phyloP scores from a whole-genome alignment of 2,329 filamentous ascomycete genomes.

The Didymella pinodella region DNA sequence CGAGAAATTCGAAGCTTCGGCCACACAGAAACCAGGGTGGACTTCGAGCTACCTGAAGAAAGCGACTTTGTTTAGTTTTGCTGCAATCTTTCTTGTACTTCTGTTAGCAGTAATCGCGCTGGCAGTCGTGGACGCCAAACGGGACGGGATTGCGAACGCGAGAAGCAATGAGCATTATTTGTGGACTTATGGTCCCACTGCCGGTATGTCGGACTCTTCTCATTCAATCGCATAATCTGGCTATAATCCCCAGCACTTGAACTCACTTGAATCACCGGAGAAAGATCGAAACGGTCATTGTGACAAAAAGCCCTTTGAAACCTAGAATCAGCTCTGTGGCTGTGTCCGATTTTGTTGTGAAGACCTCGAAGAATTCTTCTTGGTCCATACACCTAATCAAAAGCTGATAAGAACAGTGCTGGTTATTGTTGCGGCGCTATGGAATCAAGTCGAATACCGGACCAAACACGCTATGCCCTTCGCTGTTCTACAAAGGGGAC shows the following conservation, averaged over 20 bases:
- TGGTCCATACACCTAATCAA: too few species aligned
- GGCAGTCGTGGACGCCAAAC: background rate
- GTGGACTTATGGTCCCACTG: background rate
- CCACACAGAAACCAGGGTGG: background rate
- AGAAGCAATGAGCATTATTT: background rate
- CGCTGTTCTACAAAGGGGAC: background rate
- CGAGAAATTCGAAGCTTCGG: background rate
- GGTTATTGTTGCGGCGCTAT: background rate
- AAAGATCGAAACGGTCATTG: too few species aligned
- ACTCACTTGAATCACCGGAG: too few species aligned
- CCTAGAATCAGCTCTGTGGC: too few species aligned
- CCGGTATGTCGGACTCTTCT: background rate
- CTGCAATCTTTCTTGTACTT: background rate
- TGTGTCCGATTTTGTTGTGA: too few species aligned
- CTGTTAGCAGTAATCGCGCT: background rate
- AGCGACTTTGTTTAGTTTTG: background rate
- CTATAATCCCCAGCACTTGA: too few species aligned
- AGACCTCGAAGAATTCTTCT: too few species aligned
- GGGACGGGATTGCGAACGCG: background rate
- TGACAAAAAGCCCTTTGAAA: too few species aligned
- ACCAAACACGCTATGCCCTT: background rate
- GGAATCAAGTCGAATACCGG: background rate
- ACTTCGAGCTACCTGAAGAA: background rate
- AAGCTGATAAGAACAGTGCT: background rate
- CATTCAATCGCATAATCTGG: background rate